Base-by-base conservation (phyloP, 2,329 filamentous ascomycete genomes). In the Botryotinia calthae region DNA sequence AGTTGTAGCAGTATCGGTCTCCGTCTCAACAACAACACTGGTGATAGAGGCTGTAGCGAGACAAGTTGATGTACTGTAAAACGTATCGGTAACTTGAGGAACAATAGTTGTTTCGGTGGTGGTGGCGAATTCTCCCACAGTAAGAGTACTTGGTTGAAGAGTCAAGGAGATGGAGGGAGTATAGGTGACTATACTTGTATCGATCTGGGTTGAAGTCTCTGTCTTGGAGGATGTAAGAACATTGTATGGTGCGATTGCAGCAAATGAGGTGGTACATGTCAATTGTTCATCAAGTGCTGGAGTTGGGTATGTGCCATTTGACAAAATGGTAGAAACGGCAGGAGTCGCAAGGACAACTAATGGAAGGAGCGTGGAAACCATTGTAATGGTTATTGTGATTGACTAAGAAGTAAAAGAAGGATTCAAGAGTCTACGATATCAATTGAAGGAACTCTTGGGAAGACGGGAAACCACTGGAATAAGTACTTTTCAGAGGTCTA, bases 361-460 rank as follows among this genome's bases (percentile, higher is more conserved):
- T 62, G 59, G 34, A 62, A 62, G 59, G 59, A 42, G 59, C 14
- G 59, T 62, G 59, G 59, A 62, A 62, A 62, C 25, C 59, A 62
- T 62, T 40, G 25, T 62, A 14, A n/a, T 3, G 59, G n/a, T 40
- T 62, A n/a, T 37, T 62, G 7, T 62, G 25, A 25, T 40, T 40
- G 6, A 42, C 34, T 40, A 14, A 25, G 34, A n/a, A 62, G n/a
- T 62, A 40, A 62, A 62, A 63, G 56, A n/a, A 70, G 48, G 56
- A 28, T 63, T 67, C 28, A 63, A 62, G 42, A 70, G 44, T 70
- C 58, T 16, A n/a, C 2, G 37, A 62, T 62, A 25, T 62, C 59
- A 25, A 62, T 40, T 22, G 14, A 42, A 70, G 37, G 42, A 62
- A 42, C 42, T 40, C 44, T 62, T 34, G 18, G 46, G 56, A 54